These are phyloP conservation scores for Lachancea kluyveri DNA, from an alignment of 805 yeast species.

Conservation along the genomic window DNA sequence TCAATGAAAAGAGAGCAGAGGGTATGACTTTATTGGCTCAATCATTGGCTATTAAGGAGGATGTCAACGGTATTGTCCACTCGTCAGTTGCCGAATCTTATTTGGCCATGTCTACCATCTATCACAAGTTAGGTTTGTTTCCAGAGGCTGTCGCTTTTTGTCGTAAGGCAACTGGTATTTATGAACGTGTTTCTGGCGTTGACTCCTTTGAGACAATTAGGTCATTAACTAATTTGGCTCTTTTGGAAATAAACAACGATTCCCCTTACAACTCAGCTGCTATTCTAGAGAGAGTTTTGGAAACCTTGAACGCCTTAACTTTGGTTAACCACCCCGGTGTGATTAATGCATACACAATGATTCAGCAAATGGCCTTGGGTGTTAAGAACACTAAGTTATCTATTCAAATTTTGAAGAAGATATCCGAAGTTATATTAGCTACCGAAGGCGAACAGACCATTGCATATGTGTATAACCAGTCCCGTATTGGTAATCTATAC, in stretches of 20 bases:
- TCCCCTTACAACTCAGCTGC: slow-evolving; percentile 56
- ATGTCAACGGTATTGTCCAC: slow-evolving; percentile 76
- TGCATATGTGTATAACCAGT: slow-evolving; percentile 58
- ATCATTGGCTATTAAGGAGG: slow-evolving; percentile 68
- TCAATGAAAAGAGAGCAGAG: slow-evolving; percentile 38
- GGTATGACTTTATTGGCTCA: slow-evolving; percentile 65
- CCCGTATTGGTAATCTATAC: slow-evolving; percentile 61
- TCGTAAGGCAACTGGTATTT: slow-evolving; percentile 62
- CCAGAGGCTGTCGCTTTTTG: slow-evolving; percentile 57
- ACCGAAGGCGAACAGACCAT: slow-evolving; percentile 45
- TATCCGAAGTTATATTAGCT: slow-evolving; percentile 44
- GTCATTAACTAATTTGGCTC: slow-evolving; percentile 68
- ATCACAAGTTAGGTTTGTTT: slow-evolving; percentile 50
- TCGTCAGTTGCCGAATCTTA: slow-evolving; percentile 71
- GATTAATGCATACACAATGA: slow-evolving; percentile 44
- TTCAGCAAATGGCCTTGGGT: slow-evolving; percentile 52
- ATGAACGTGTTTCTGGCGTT: slow-evolving; percentile 75
- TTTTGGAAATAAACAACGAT: slow-evolving; percentile 56
- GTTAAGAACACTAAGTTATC: slow-evolving; percentile 53
- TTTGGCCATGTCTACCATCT: slow-evolving; percentile 57
- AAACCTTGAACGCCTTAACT: slow-evolving; percentile 50
- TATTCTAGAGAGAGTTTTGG: slow-evolving; percentile 53
- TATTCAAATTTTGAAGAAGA: slow-evolving; percentile 44
- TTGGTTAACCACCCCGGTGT: slow-evolving; percentile 59
- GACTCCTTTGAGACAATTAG: slow-evolving; percentile 75